Percentiles rank a stretch among this genome's conserved stretches.
Conservation (phyloP, 352 stramenopile genomes). For the Globisporangium perplexum region DNA sequence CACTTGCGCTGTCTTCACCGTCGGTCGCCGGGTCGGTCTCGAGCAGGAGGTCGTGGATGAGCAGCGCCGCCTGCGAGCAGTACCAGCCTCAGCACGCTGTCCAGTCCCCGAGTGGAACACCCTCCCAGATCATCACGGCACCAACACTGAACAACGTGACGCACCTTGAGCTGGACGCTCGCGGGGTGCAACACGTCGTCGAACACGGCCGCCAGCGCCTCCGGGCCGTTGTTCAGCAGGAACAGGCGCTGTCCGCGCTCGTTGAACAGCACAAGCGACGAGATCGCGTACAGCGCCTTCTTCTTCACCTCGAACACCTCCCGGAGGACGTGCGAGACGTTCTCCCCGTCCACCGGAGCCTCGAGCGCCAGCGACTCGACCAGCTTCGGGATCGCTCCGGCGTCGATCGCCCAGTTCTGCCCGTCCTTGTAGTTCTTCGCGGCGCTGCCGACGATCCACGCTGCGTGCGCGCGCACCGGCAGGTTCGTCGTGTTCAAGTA, state of each 20-base stretch:
- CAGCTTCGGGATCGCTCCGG: constrained; percentile 62
- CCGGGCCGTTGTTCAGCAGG: constrained; percentile 31
- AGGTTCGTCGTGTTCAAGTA: constrained; percentile 72
- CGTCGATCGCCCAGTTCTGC: constrained; percentile 75
- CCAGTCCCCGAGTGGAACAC: no score
- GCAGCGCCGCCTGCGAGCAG: constrained; percentile 38
- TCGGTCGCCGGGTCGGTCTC: constrained; percentile 19
- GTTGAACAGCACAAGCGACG: constrained; percentile 64
- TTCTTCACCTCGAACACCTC: constrained; percentile 72
- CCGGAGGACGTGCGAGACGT: neutral
- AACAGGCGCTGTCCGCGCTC: constrained; percentile 66
- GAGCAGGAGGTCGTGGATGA: constrained; percentile 61
- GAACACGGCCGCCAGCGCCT: constrained; percentile 35
- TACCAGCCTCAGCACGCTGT: neutral
- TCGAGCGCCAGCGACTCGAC: constrained; percentile 49
- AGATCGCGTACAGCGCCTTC: constrained; percentile 77
- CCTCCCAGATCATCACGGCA: neutral
- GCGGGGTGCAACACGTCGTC: constrained; percentile 25
- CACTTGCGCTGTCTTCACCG: constrained; percentile 1
- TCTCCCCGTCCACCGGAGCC: neutral
- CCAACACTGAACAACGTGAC: neutral
- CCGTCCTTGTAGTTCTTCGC: constrained; percentile 83
- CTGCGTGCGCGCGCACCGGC: constrained; percentile 43
- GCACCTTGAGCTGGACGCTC: constrained; percentile 65
- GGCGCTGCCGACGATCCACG: constrained; percentile 71